Evolutionary conservation across 768 basidiomycete genomes (phyloP).

Genomic region (Mycena alexandri): DNA sequence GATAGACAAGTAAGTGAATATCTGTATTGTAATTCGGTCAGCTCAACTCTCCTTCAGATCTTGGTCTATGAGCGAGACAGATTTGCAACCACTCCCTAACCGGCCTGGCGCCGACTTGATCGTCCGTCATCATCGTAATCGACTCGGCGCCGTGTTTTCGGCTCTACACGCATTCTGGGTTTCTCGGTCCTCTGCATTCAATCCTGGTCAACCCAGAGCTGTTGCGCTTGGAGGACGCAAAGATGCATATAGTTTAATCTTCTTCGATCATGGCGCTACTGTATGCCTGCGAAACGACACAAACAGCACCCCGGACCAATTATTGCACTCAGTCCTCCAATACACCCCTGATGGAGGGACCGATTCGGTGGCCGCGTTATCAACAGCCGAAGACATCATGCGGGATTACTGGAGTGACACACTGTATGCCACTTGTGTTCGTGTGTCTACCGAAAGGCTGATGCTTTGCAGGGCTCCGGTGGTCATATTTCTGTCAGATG

Average conservation of each 20-base stretch:
- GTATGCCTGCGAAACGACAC: slow-evolving; percentile 60
- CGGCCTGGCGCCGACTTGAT: slow-evolving; percentile 59
- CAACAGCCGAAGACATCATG: slow-evolving; percentile 53
- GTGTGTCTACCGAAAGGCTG: not conserved
- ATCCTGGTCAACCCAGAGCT: slow-evolving; percentile 28
- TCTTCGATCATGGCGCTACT: slow-evolving; percentile 52
- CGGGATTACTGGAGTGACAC: slow-evolving; percentile 63
- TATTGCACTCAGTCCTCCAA: slow-evolving; percentile 55
- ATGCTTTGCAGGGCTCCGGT: slow-evolving; percentile 55
- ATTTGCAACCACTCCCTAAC: slow-evolving; percentile 58
- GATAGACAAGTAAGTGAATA: slow-evolving; percentile 56
- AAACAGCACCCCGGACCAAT: slow-evolving; percentile 55
- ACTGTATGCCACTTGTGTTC: slow-evolving; percentile 47
- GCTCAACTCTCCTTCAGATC: slow-evolving; percentile 53
- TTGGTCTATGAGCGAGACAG: slow-evolving; percentile 59
- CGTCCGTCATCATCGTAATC: slow-evolving; percentile 52
- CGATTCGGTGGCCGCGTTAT: slow-evolving; percentile 57
- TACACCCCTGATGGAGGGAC: slow-evolving; percentile 53
- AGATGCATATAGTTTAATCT: slow-evolving; percentile 69
- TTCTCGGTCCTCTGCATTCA: slow-evolving; percentile 58
- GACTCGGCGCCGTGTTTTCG: slow-evolving; percentile 71
- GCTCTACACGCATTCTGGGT: slow-evolving; percentile 69
- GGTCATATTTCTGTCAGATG: slow-evolving; percentile 70
- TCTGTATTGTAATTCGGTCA: not conserved
- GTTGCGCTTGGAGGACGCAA: slow-evolving; percentile 47